Conservation (phyloP, 768 basidiomycete genomes). For the Nidularia sp. region DNA sequence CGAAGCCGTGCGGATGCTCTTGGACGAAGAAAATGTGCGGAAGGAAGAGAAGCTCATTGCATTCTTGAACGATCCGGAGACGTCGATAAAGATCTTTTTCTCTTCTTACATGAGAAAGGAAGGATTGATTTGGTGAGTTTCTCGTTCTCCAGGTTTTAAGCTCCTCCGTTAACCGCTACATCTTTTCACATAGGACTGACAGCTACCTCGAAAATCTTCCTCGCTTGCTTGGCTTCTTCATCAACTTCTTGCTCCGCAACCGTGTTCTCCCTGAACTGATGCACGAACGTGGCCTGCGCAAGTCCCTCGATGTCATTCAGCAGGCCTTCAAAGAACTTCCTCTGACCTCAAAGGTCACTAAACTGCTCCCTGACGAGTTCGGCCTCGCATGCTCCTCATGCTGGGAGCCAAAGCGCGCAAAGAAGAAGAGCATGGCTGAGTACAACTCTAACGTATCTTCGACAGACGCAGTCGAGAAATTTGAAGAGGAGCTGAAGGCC, state of each 20-base stretch:
- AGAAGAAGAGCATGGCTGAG: neutral
- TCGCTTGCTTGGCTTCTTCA: constrained; percentile 53
- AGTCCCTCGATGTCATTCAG: constrained; percentile 36
- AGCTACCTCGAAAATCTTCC: constrained; percentile 47
- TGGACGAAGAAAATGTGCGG: constrained; percentile 26
- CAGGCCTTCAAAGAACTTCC: constrained; percentile 40
- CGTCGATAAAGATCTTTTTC: constrained; percentile 52
- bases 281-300: constrained; percentile 38
- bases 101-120: constrained; percentile 63
- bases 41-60: constrained; percentile 40
- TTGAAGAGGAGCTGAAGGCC: constrained; percentile 33
- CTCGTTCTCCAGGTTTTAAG: neutral
- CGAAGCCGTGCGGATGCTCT: constrained; percentile 30
- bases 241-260: constrained; percentile 57
- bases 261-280: constrained; percentile 44
- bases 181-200: constrained; percentile 30
- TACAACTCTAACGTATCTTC: neutral
- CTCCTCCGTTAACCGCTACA: constrained; percentile 1
- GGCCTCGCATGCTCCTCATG: constrained; percentile 35
- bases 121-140: constrained; percentile 56
- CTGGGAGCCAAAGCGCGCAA: constrained; percentile 22
- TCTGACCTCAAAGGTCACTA: neutral
- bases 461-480: constrained; percentile 17
- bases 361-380: constrained; percentile 16
- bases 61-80: constrained; percentile 61